These are phyloP conservation scores for Beauveria australis DNA, from an alignment of 2,329 filamentous ascomycete genomes.

Conservation along the genomic window DNA sequence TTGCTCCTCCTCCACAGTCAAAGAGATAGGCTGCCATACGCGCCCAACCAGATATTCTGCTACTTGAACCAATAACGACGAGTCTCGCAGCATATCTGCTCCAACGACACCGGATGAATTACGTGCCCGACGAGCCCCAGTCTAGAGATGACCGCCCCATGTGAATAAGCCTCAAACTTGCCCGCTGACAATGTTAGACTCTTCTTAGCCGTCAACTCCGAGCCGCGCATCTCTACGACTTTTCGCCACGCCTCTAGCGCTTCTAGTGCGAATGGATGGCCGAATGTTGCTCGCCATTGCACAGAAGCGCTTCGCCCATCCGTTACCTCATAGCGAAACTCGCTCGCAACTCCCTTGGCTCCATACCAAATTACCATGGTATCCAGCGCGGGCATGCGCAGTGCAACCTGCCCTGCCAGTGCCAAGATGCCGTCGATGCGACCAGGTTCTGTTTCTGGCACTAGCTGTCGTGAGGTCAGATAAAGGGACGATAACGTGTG, in stretches of 20 bases:
- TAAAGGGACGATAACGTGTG: not conserved
- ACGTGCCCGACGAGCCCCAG: not conserved
- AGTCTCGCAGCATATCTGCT: not conserved
- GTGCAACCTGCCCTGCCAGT: not conserved
- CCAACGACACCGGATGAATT: not conserved
- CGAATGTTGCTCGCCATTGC: not conserved
- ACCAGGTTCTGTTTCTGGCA: not conserved
- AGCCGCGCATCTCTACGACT: not conserved
- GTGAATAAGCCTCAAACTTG: not conserved
- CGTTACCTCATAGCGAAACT: not conserved
- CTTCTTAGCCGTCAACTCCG: not conserved
- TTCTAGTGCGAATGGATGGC: not conserved
- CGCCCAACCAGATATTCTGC: not conserved
- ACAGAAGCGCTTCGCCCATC: not conserved
- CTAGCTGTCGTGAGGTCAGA: not conserved
- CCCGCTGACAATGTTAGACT: not conserved
- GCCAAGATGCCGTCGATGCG: not conserved
- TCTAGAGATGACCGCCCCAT: not conserved
- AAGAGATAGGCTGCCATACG: too few species aligned
- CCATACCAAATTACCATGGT: not conserved
- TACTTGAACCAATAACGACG: not conserved
- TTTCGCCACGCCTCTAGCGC: not conserved
- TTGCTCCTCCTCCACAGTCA: too few species aligned
- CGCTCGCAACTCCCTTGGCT: not conserved
- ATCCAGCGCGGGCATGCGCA: not conserved